A percentile compares a stretch with the other conserved stretches of the same genome.
Conservation (phyloP, 1,284 basidiomycete genomes). For the Fomitopsis schrenkii region DNA sequence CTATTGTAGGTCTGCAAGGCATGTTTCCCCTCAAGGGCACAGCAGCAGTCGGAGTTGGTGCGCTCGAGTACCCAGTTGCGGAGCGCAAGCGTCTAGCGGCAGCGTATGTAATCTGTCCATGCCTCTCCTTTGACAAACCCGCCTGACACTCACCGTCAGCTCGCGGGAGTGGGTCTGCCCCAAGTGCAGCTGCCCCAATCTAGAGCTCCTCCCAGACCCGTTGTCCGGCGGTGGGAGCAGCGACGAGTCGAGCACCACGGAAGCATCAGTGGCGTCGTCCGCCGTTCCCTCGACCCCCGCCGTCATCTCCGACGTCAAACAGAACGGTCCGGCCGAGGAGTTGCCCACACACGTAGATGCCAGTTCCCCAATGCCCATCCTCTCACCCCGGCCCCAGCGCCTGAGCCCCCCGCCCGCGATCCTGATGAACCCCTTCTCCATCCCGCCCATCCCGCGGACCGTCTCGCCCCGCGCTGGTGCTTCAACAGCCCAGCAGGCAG, state of each 20-base stretch:
- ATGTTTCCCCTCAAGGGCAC: constrained; percentile 91
- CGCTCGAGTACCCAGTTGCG: constrained; percentile 74
- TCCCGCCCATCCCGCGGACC: constrained; percentile 6
- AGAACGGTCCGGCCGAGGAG: constrained; percentile 8
- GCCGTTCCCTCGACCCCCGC: background rate
- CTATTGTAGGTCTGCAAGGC: constrained; percentile 86
- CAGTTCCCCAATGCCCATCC: constrained; percentile 17
- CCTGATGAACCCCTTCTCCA: constrained; percentile 15
- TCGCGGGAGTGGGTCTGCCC: constrained; percentile 83
- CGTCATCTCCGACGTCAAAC: background rate
- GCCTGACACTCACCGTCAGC: constrained; percentile 33
- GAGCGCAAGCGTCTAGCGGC: constrained; percentile 82
- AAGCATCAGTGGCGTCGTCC: background rate
- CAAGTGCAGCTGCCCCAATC: constrained; percentile 66
- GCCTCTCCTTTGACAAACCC: constrained; percentile 10
- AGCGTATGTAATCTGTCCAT: constrained; percentile 46
- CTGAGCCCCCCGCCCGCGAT: constrained; percentile 21
- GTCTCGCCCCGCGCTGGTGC: background rate
- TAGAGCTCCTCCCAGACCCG: constrained; percentile 71
- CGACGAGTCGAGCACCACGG: background rate
- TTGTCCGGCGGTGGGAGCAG: constrained; percentile 9
- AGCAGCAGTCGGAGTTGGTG: constrained; percentile 87
- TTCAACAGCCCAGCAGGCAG: constrained; percentile 10
- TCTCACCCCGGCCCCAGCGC: constrained; percentile 25
- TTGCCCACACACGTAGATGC: constrained; percentile 8